Conservation (phyloP, 1,284 basidiomycete genomes). For the Amylostereum chailletii region DNA sequence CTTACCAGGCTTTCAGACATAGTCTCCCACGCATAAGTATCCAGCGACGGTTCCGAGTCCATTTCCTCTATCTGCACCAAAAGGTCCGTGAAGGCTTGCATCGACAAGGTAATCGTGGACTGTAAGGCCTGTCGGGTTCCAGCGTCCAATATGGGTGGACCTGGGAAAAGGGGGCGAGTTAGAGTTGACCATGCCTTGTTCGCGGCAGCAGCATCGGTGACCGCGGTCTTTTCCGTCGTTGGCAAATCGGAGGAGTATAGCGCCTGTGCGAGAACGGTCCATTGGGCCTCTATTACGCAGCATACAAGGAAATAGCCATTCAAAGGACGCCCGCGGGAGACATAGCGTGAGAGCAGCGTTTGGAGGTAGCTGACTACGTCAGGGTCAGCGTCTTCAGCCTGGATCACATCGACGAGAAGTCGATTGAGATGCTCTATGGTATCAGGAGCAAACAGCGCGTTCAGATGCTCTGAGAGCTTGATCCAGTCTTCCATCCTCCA, state of each 20-base stretch:
- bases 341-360: constrained; percentile 72
- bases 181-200: constrained; percentile 73
- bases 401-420: constrained; percentile 52
- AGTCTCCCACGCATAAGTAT: constrained; percentile 83
- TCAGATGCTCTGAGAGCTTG: constrained; percentile 43
- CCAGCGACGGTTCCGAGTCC: constrained; percentile 66
- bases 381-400: constrained; percentile 46
- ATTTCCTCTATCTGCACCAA: constrained; percentile 70
- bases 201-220: constrained; percentile 68
- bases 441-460: constrained; percentile 47
- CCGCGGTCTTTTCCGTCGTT: constrained; percentile 22
- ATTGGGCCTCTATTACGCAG: constrained; percentile 77
- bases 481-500: constrained; percentile 70
- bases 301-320: constrained; percentile 85
- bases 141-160: constrained; percentile 29
- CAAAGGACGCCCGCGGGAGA: constrained; percentile 65
- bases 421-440: constrained; percentile 64
- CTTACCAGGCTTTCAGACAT: constrained; percentile 72
- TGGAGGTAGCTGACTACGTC: constrained; percentile 46
- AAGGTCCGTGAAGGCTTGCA: constrained; percentile 69
- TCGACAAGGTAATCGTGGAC: constrained; percentile 45
- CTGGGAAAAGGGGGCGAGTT: constrained; percentile 40
- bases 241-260: constrained; percentile 33
- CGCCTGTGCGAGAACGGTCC: constrained; percentile 75
- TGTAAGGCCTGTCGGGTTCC: constrained; percentile 28